Evolutionary conservation across 176 grass and related monocot genomes (phyloP), one percentile per base, ranked within the genome.

Genomic region (Oryza glaberrima): DNA sequence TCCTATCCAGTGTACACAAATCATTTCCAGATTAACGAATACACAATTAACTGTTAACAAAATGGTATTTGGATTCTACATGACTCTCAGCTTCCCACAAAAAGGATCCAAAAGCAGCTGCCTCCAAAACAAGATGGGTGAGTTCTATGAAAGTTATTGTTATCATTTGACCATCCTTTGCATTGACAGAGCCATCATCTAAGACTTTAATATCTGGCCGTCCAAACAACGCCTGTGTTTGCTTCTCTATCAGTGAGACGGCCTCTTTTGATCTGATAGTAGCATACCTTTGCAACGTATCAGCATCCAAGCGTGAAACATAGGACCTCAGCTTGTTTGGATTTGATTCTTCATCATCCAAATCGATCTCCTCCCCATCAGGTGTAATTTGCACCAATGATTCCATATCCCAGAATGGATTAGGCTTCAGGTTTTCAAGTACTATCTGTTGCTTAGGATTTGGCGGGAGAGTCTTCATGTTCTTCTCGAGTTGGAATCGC

Each of bases 221-320:
- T 26, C 96, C 96, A 94, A 96, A 99, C 51, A 99, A 83, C 5
- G 93, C 91, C 51, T 96, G 96, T 9, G 96, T 98, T 85, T 98
- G 96, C 75, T 99, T 96, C 82, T 99, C 96, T 16, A 99, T 99
- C 73, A 99, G 67, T 23, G 87, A 90, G 60, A 99, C 88, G 1
- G 93, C 79, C 69, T 96, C 96, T 68, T 94, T 95, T 1, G 96
- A 99, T 73, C 96, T 91, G 70, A 99, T 95, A 11, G 96, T 99
- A 28, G 93, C 96, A 17, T 96, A 99, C 47, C 83, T 87, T 43
- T 94, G 96, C 83, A 99, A 82, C 23, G 93, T 92, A 56, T 92
- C 86, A 7, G 91, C 78, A 83, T 99, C 96, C 72, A 99, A 65
- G 72, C 76, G 88, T 9, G 89, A 89, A 66, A 99, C 96, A 38